Evolutionary conservation across 2,329 filamentous ascomycete genomes (phyloP).

Genomic region (Colletotrichum ledebouriae): DNA sequence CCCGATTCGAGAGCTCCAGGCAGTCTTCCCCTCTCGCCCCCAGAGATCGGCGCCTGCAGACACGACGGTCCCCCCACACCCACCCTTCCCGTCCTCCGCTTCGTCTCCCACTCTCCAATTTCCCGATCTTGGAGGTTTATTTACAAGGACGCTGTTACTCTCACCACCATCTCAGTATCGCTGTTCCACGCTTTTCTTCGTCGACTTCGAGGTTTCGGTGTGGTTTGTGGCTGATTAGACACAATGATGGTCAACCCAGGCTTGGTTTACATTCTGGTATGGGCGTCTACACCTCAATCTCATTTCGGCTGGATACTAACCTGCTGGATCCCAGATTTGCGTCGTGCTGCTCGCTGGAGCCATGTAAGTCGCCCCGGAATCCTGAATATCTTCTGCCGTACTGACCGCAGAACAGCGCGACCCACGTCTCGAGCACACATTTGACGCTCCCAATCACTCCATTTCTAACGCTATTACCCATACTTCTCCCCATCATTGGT

Average conservation of each 20-base stretch:
- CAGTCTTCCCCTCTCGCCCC: conserved; percentile 8
- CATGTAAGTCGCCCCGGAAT: conserved; percentile 45
- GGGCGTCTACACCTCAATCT: conserved; percentile 4
- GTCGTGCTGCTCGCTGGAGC: conserved; percentile 50
- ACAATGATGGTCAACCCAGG: conserved; percentile 48
- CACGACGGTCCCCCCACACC: conserved; percentile 32
- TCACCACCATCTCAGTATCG: neutral
- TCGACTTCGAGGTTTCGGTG: neutral
- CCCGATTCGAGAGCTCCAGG: conserved; percentile 11
- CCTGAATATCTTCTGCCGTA: too few relatives aligned
- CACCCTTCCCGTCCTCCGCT: conserved; percentile 24
- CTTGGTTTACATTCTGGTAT: conserved; percentile 50
- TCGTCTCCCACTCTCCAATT: neutral
- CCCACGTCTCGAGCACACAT: conserved; percentile 54
- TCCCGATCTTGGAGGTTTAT: neutral
- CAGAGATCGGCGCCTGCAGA: conserved; percentile 33
- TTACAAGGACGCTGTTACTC: conserved; percentile 12
- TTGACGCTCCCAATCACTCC: conserved; percentile 58
- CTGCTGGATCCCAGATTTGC: conserved; percentile 46
- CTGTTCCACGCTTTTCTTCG: neutral
- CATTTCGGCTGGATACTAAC: conserved; percentile 11
- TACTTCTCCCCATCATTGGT: conserved; percentile 57
- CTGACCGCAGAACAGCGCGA: conserved; percentile 48
- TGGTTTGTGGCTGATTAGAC: conserved; percentile 2
- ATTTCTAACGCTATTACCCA: conserved; percentile 52